These are phyloP conservation scores for Apiospora kogelbergensis DNA, from an alignment of 2,329 filamentous ascomycete species.

Conservation along the genomic window DNA sequence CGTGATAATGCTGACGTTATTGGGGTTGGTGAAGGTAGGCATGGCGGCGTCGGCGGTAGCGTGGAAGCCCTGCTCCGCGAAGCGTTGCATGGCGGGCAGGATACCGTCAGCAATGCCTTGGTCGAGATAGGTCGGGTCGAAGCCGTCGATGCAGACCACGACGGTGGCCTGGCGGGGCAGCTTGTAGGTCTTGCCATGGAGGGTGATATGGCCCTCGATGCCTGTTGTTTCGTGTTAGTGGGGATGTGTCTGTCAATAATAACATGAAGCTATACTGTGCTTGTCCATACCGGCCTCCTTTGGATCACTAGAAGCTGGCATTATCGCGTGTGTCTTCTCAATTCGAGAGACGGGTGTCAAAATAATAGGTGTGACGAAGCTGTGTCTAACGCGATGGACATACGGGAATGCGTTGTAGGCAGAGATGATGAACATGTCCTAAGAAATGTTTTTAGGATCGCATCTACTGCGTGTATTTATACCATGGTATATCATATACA, in stretches of 20 bases:
- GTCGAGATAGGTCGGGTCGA: constrained; percentile 41
- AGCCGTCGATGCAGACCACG: constrained; percentile 43
- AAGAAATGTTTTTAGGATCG: no score
- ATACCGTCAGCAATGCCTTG: constrained; percentile 33
- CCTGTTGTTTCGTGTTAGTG: background rate
- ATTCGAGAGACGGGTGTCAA: background rate
- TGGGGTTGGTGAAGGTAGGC: constrained; percentile 45
- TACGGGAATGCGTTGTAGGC: no score
- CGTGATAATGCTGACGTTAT: constrained; percentile 46
- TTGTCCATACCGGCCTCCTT: background rate
- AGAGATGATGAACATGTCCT: no score
- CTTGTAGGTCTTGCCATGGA: constrained; percentile 15
- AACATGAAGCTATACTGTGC: background rate
- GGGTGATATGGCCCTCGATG: background rate
- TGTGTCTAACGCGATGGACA: no score
- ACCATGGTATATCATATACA: background rate
- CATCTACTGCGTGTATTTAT: background rate
- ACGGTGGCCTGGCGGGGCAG: constrained; percentile 32
- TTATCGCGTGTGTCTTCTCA: background rate
- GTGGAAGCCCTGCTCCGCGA: constrained; percentile 37
- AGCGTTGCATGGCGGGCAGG: constrained; percentile 32
- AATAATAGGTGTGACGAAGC: no score
- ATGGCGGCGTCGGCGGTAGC: constrained; percentile 38
- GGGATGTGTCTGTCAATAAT: no score
- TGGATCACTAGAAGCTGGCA: background rate